Conservation (phyloP, 192 early-diverging fungal species). For the Diversispora epigaea region DNA sequence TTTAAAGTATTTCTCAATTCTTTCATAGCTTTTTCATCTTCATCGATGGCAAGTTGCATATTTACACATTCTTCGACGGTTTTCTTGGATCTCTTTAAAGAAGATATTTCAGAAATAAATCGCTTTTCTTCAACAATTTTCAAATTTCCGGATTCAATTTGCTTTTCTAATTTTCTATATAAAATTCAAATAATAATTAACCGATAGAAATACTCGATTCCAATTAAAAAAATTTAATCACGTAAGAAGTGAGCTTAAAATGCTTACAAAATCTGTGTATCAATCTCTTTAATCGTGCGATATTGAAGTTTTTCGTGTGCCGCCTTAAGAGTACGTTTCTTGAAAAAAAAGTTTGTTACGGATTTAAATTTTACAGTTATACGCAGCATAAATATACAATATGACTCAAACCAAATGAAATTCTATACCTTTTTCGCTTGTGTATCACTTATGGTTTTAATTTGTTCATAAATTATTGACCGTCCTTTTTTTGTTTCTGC, state of each 20-base stretch:
- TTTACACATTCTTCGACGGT: conserved; percentile 61
- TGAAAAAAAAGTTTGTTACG: background rate
- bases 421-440: conserved; percentile 75
- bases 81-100: conserved; percentile 76
- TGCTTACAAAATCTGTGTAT: conserved; percentile 67
- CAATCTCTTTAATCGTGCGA: conserved; percentile 81
- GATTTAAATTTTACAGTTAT: background rate
- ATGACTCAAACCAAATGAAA: background rate
- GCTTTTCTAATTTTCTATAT: conserved; percentile 67
- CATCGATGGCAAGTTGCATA: conserved; percentile 57
- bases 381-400: background rate
- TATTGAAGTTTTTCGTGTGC: conserved; percentile 76
- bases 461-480: conserved; percentile 68
- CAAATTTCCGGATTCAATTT: conserved; percentile 73
- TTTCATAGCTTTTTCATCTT: conserved; percentile 58
- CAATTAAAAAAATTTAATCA: background rate
- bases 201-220: background rate
- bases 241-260: background rate
- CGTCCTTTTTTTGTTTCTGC: conserved; percentile 66
- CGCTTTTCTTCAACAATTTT: conserved; percentile 88
- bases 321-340: conserved; percentile 72
- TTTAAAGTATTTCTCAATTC: conserved; percentile 70
- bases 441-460: conserved; percentile 68
- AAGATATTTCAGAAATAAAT: conserved; percentile 78
- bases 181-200: background rate